Conservation (phyloP, 2,329 filamentous ascomycete genomes). For the Fusarium musae region DNA sequence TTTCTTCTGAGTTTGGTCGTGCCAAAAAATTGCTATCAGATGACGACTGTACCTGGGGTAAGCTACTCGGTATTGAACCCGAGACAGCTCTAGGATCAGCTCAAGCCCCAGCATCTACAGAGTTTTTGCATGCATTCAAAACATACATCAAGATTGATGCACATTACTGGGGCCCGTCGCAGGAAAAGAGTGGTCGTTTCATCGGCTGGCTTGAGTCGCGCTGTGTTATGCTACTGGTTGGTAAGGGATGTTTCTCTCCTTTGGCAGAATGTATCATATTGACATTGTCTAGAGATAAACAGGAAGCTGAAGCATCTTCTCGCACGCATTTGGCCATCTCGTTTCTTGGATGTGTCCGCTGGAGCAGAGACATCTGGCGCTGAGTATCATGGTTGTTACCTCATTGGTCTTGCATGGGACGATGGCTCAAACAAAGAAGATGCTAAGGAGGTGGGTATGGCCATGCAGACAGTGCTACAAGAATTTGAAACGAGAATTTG, state of each 20-base stretch:
- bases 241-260: slow-evolving; percentile 49
- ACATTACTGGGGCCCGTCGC: slow-evolving; percentile 72
- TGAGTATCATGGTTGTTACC: slow-evolving; percentile 70
- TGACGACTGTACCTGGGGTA: slow-evolving; percentile 54
- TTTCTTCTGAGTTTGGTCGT: slow-evolving; percentile 62
- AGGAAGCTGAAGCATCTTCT: slow-evolving; percentile 62
- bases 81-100: background rate
- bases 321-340: slow-evolving; percentile 70
- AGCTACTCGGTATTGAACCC: slow-evolving; percentile 49
- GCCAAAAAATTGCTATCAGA: slow-evolving; percentile 56
- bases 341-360: slow-evolving; percentile 58
- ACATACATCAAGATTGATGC: slow-evolving; percentile 70
- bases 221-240: slow-evolving; percentile 66
- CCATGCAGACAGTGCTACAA: slow-evolving; percentile 56
- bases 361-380: slow-evolving; percentile 42
- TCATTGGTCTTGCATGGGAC: slow-evolving; percentile 65
- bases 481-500: slow-evolving; percentile 62
- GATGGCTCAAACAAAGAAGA: slow-evolving; percentile 53
- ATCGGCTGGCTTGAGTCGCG: slow-evolving; percentile 73
- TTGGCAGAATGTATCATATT: background rate
- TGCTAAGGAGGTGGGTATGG: slow-evolving; percentile 54
- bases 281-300: slow-evolving; percentile 60
- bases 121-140: slow-evolving; percentile 64
- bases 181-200: slow-evolving; percentile 63
- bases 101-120: slow-evolving; percentile 45